A percentile compares a stretch with the other conserved stretches of the same genome.
Conservation (phyloP, 2,329 filamentous ascomycete genomes). For the Colletotrichum agaves region DNA sequence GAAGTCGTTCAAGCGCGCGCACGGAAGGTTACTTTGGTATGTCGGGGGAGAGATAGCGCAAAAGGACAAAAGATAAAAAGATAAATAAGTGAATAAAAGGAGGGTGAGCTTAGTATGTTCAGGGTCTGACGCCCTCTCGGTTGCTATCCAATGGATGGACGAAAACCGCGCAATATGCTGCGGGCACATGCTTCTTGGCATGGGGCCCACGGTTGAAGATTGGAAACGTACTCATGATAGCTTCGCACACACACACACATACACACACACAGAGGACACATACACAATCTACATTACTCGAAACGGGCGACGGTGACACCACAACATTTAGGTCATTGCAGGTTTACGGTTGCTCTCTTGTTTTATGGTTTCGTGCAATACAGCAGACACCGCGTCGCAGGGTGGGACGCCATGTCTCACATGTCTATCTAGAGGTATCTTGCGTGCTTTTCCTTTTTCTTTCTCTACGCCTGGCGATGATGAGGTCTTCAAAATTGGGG, state of each 20-base stretch:
- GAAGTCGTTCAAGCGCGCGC: slow-evolving; percentile 2
- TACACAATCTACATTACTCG: slow-evolving; percentile 10
- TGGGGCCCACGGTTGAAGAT: not conserved
- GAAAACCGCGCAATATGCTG: slow-evolving; percentile 19
- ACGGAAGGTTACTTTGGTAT: not conserved
- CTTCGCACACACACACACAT: not conserved
- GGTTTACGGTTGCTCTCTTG: not conserved
- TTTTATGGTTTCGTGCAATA: slow-evolving; percentile 25
- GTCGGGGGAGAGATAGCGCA: too few species aligned
- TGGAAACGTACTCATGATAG: not conserved
- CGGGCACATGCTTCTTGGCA: slow-evolving; percentile 18
- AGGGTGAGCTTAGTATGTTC: not conserved
- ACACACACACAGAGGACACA: not conserved
- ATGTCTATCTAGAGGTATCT: slow-evolving; percentile 31
- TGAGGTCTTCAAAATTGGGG: too few species aligned
- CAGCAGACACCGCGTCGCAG: slow-evolving; percentile 17
- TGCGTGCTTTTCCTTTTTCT: slow-evolving; percentile 19
- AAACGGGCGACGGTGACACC: not conserved
- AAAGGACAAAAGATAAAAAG: too few species aligned
- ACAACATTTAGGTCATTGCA: too few species aligned
- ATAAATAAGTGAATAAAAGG: too few species aligned
- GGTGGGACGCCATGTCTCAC: slow-evolving; percentile 28
- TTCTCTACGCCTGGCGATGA: not conserved
- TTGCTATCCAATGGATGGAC: slow-evolving; percentile 15
- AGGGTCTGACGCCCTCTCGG: not conserved